Evolutionary conservation across 768 basidiomycete genomes (phyloP).

Genomic region (Lyophyllum decastes): DNA sequence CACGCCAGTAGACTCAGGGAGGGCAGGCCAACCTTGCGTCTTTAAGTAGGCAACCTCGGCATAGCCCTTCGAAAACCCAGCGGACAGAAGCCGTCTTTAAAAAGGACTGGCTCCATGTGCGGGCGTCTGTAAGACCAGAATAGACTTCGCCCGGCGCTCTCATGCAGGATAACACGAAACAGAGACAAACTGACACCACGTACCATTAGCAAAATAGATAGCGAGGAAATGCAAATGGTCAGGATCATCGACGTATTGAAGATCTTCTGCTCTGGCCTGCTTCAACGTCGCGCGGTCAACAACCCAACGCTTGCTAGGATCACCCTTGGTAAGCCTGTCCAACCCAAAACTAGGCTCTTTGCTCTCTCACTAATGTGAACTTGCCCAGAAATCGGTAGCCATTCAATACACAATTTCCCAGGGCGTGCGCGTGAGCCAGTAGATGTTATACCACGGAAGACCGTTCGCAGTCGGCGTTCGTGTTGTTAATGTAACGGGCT

Average conservation of each 20-base stretch:
- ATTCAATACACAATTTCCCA: constrained; percentile 34
- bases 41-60: too few relatives aligned
- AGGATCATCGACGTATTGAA: constrained; percentile 75
- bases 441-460: background rate
- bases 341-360: constrained; percentile 13
- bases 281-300: constrained; percentile 77
- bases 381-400: constrained; percentile 92
- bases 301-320: constrained; percentile 84
- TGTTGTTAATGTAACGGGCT: background rate
- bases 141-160: background rate
- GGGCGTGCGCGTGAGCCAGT: background rate
- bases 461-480: background rate
- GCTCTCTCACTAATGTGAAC: constrained; percentile 80
- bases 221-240: constrained; percentile 79
- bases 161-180: background rate
- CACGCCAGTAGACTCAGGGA: too few relatives aligned
- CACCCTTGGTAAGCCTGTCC: constrained; percentile 14
- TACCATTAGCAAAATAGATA: constrained; percentile 89
- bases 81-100: too few relatives aligned
- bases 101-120: background rate
- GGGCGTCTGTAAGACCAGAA: background rate
- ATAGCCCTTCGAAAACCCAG: too few relatives aligned
- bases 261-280: constrained; percentile 76
- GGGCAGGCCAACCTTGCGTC: too few relatives aligned
- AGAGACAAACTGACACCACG: constrained; percentile 11